phyloP scores from a whole-genome alignment of 352 stramenopile genomes.

The Albugo laibachii region DNA sequence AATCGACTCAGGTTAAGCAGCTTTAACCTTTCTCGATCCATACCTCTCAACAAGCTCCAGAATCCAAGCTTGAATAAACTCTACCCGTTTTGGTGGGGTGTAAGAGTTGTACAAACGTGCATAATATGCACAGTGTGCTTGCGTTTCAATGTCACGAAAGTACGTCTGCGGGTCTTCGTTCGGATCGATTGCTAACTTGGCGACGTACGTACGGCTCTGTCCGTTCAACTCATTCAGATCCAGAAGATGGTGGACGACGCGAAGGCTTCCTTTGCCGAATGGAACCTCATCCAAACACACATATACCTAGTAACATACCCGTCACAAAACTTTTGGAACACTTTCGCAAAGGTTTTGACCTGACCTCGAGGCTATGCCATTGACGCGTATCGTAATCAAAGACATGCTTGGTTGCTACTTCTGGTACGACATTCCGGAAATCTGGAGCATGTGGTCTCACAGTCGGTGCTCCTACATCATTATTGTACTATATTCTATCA shows the following conservation, averaged over 20 bases:
- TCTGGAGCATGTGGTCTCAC: slow-evolving; percentile 60
- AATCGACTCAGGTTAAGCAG: background rate
- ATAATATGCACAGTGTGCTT: slow-evolving; percentile 72
- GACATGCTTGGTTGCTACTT: slow-evolving; percentile 53
- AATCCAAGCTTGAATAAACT: slow-evolving; percentile 73
- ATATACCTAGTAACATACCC: slow-evolving; percentile 15
- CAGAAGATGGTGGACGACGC: slow-evolving; percentile 65
- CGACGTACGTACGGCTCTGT: slow-evolving; percentile 31
- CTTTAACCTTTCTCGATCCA: background rate
- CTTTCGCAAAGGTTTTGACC: background rate
- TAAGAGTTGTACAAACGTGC: slow-evolving; percentile 76
- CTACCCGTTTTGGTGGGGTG: slow-evolving; percentile 53
- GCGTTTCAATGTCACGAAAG: slow-evolving; percentile 75
- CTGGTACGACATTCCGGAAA: slow-evolving; percentile 29
- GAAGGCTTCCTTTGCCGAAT: slow-evolving; percentile 63
- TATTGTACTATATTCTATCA: background rate
- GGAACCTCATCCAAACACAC: slow-evolving; percentile 60
- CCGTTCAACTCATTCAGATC: slow-evolving; percentile 18
- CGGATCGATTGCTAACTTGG: slow-evolving; percentile 73
- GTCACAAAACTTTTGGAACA: background rate
- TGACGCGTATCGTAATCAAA: slow-evolving; percentile 58
- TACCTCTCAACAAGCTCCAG: slow-evolving; percentile 47
- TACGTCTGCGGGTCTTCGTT: slow-evolving; percentile 78
- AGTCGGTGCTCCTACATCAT: slow-evolving; percentile 23
- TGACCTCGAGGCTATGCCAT: slow-evolving; percentile 31